These are phyloP conservation scores for Fragilaria radians DNA, from an alignment of 108 stramenopile genomes.

Conservation along the genomic window DNA sequence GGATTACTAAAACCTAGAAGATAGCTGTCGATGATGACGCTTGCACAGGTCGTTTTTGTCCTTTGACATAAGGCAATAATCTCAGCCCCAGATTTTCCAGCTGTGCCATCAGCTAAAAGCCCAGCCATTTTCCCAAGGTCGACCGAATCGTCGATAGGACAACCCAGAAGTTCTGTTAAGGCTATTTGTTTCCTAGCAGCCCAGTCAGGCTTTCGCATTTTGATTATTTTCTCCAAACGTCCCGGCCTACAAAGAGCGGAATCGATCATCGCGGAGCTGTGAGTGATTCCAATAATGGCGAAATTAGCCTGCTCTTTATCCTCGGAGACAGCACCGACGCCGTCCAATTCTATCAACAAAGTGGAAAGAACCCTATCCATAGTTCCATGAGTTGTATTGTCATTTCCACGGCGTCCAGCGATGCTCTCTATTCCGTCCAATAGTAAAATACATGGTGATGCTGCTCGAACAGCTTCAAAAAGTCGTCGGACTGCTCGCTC, in stretches of 20 bases:
- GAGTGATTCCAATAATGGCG: constrained; percentile 75
- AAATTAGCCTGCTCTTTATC: constrained; percentile 16
- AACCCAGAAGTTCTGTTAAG: constrained; percentile 20
- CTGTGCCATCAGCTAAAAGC: constrained; percentile 38
- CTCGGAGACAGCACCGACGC: constrained; percentile 32
- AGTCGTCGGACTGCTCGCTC: constrained; percentile 62
- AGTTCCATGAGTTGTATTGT: constrained; percentile 81
- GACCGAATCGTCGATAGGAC: constrained; percentile 23
- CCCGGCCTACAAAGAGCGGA: constrained; percentile 74
- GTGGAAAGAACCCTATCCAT: constrained; percentile 85
- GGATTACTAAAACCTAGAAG: not conserved
- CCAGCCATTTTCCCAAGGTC: constrained; percentile 26
- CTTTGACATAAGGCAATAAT: constrained; percentile 59
- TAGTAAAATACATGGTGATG: constrained; percentile 77
- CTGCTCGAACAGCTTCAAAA: constrained; percentile 53
- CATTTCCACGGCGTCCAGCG: constrained; percentile 70
- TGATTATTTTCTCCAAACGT: constrained; percentile 50
- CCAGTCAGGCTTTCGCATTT: constrained; percentile 37
- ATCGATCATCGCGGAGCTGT: constrained; percentile 62
- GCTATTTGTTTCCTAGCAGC: constrained; percentile 48
- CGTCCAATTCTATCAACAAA: constrained; percentile 78
- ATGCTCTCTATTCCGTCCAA: constrained; percentile 83
- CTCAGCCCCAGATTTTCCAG: constrained; percentile 53
- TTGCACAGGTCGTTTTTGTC: constrained; percentile 38
- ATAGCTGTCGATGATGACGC: not conserved